These are phyloP conservation scores for Paxillus involutus DNA, from an alignment of 768 basidiomycete species.

Conservation along the genomic window DNA sequence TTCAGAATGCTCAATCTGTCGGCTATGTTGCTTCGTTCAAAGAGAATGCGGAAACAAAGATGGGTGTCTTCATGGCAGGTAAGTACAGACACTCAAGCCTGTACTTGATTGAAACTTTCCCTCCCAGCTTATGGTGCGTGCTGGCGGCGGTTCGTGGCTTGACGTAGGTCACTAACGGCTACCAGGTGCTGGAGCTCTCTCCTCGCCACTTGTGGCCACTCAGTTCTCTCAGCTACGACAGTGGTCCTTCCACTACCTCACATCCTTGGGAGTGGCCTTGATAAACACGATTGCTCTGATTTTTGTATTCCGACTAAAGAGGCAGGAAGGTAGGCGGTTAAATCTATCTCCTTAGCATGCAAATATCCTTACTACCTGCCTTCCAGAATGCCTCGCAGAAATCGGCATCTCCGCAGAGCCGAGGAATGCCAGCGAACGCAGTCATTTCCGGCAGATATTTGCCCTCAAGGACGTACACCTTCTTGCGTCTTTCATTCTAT, in stretches of 20 bases:
- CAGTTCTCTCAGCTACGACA: constrained; percentile 40
- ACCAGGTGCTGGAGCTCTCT: constrained; percentile 47
- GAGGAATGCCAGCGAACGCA: constrained; percentile 27
- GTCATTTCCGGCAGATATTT: constrained; percentile 48
- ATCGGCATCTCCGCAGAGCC: constrained; percentile 33
- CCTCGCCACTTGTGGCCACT: constrained; percentile 54
- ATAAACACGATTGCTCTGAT: constrained; percentile 51
- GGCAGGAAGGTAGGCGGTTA: constrained; percentile 54
- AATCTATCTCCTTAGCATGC: neutral
- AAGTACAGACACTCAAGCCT: neutral
- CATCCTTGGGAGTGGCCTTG: constrained; percentile 65
- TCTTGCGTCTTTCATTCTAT: constrained; percentile 43
- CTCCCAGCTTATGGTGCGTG: constrained; percentile 12
- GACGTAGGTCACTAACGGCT: neutral
- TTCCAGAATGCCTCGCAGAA: constrained; percentile 35
- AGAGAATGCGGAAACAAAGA: constrained; percentile 57
- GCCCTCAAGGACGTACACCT: constrained; percentile 41
- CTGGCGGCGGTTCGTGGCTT: neutral
- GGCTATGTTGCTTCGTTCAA: constrained; percentile 64
- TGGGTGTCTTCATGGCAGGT: constrained; percentile 64
- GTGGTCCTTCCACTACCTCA: constrained; percentile 44
- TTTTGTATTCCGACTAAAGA: constrained; percentile 60
- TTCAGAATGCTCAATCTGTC: constrained; percentile 70
- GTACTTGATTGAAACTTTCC: neutral
- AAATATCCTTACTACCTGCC: neutral